A percentile compares a stretch with the other conserved stretches of the same genome.
These are phyloP conservation scores for Scorias spongiosa DNA, from an alignment of 2,329 filamentous ascomycete genomes.

Conservation along the genomic window DNA sequence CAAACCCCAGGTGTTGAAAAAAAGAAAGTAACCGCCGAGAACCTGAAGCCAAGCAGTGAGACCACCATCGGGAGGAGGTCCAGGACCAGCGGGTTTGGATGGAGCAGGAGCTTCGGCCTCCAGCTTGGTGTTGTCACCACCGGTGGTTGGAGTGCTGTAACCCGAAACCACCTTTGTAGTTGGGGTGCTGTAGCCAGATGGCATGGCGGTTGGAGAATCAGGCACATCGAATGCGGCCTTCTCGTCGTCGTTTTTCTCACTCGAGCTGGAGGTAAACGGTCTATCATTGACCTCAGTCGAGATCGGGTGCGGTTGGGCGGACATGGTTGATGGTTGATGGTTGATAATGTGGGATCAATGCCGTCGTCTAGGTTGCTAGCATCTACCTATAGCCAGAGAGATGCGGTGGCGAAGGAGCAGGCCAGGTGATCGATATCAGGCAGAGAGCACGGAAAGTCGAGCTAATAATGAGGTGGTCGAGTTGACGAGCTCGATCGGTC, in stretches of 20 bases:
- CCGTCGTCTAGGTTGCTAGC: too few relatives aligned
- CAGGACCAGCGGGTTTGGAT: not conserved
- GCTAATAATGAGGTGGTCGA: too few relatives aligned
- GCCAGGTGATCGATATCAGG: too few relatives aligned
- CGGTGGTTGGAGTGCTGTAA: not conserved
- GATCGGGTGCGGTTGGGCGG: too few relatives aligned
- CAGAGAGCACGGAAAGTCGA: too few relatives aligned
- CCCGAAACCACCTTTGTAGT: conserved; percentile 1
- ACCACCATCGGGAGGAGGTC: conserved; percentile 26
- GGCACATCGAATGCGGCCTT: not conserved
- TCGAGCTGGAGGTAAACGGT: too few relatives aligned
- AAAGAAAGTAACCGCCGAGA: conserved; percentile 29
- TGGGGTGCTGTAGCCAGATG: not conserved
- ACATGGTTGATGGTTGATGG: too few relatives aligned
- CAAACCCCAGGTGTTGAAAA: conserved; percentile 36
- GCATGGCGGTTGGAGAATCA: conserved; percentile 1
- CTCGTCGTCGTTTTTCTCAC: not conserved
- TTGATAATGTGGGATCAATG: too few relatives aligned
- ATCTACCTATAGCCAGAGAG: too few relatives aligned
- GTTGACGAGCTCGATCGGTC: too few relatives aligned
- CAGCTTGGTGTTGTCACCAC: not conserved
- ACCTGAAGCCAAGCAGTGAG: conserved; percentile 33
- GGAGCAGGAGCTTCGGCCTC: not conserved
- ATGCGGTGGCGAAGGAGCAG: too few relatives aligned
- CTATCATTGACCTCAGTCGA: too few relatives aligned